Evolutionary conservation across 371 early-diverging fungal genomes (phyloP).

Genomic region (Apophysomyces elegans): DNA sequence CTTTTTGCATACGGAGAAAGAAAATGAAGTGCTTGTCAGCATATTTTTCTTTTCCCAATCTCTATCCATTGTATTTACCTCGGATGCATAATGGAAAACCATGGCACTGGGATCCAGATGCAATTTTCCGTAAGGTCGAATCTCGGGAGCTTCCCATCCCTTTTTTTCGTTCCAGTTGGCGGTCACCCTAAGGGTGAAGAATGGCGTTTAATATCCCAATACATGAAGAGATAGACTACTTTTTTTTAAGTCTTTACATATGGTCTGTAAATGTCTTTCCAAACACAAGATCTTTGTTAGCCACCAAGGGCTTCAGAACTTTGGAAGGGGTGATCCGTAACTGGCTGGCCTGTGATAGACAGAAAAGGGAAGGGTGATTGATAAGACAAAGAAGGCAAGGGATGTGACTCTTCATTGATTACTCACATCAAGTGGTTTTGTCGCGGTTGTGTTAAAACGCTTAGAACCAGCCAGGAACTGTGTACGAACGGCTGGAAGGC

Average conservation of each 20-base stretch:
- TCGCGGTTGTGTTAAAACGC: constrained; percentile 25
- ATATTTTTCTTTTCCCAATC: background rate
- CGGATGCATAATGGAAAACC: constrained; percentile 94
- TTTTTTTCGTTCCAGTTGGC: constrained; percentile 77
- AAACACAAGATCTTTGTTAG: constrained; percentile 85
- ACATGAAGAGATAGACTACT: background rate
- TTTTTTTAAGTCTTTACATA: constrained; percentile 71
- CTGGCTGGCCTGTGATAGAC: constrained; percentile 47
- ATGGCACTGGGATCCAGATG: constrained; percentile 83
- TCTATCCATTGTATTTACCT: constrained; percentile 36
- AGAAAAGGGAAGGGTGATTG: background rate
- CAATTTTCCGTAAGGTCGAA: constrained; percentile 83
- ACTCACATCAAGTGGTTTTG: constrained; percentile 20
- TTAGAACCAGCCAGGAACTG: constrained; percentile 18
- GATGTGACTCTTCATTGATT: background rate
- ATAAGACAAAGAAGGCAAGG: background rate
- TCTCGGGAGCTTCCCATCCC: constrained; percentile 82
- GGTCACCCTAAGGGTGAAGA: constrained; percentile 46
- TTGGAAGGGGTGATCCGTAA: constrained; percentile 46
- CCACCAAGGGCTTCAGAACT: constrained; percentile 63
- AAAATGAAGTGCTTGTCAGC: too few species aligned
- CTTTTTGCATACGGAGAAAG: constrained; percentile 20
- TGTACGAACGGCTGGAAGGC: constrained; percentile 13
- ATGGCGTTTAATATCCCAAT: too few species aligned
- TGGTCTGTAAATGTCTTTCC: constrained; percentile 93